Evolutionary conservation across 192 early-diverging fungal species (phyloP), one percentile per base, ranked within the genome.

Genomic region (Rhizoclosmatium sp.): DNA sequence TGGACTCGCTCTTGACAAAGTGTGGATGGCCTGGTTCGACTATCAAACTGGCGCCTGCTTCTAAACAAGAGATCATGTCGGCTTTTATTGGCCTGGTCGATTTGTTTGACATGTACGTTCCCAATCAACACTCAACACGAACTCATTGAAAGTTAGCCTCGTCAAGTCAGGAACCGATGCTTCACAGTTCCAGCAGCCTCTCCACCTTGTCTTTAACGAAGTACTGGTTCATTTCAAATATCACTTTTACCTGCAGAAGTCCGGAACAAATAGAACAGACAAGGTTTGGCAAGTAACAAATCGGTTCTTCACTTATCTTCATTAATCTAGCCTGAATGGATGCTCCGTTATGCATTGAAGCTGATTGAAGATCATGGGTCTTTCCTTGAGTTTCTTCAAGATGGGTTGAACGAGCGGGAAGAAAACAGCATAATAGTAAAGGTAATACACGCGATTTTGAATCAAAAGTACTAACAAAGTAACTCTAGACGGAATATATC

Each of bases 241-340:
- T 62, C 72, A 75, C 59, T 75, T 75, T 62, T 64, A 49, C 42
- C 4, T 42, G 9, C 14, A 44, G 14, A 39, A 71, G 39, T 10
- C 19, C 12, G 12, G 12, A 40, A 59, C 59, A 41, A 75, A 62
- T 46, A 40, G 72, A 49, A 75, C 42, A 4, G 72, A 75, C 72
- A 75, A 75, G 72, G 72, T 75, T 2, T 46, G 44, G 16, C 19
- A 21, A 14, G 31, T 21, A 2, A 21, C 21, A 21, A 69, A 47
- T 16, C 48, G 46, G 3, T 47, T 16, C 10, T n/a, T 12, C 10
- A 12, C 10, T n/a, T 14, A 51, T 4, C 10, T 47, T 69, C 44
- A 69, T 39, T 45, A 14, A 69, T 69, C 2, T 41, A 75, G 72
- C 72, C 72, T 16, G 72, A 75, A 62, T 75, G 72, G 72, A 44